phyloP scores from a whole-genome alignment of 768 basidiomycete species.

The Tremella yokohamensis region DNA sequence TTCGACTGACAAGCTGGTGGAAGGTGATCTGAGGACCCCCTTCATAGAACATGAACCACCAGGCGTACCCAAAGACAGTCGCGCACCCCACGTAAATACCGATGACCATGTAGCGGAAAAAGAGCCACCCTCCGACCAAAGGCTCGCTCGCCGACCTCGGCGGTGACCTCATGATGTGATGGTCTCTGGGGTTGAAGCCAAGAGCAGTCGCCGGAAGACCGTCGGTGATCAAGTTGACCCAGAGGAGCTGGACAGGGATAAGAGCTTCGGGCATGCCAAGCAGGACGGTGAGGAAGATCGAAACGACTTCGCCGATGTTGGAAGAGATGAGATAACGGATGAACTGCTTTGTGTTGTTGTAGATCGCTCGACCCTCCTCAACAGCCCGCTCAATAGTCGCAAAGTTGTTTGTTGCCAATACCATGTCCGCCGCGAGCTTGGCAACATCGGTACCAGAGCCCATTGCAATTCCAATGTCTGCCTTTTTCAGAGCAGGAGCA shows the following conservation, averaged over 20 bases:
- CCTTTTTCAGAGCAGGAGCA: conserved; percentile 92
- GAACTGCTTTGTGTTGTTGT: conserved; percentile 99
- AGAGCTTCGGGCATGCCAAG: conserved; percentile 99
- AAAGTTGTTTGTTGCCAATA: conserved; percentile 75
- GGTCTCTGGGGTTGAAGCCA: conserved; percentile 95
- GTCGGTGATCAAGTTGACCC: conserved; percentile 97
- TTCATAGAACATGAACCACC: conserved; percentile 95
- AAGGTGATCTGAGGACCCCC: conserved; percentile 91
- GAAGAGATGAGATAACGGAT: conserved; percentile 96
- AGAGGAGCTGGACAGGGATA: conserved; percentile 94
- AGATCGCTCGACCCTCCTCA: conserved; percentile 94
- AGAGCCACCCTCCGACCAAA: conserved; percentile 85
- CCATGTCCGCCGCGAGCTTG: conserved; percentile 97
- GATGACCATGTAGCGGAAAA: conserved; percentile 91
- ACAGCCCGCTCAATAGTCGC: conserved; percentile 94
- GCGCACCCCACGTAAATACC: conserved; percentile 91
- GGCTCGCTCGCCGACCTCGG: conserved; percentile 87
- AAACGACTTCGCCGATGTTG: conserved; percentile 94
- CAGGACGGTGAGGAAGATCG: conserved; percentile 91
- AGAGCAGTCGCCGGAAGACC: conserved; percentile 91
- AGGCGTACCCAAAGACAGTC: conserved; percentile 95
- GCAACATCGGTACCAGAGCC: conserved; percentile 98
- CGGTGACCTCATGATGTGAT: conserved; percentile 87
- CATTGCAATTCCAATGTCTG: conserved; percentile 98
- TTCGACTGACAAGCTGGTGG: conserved; percentile 73